A percentile compares a stretch with the other conserved stretches of the same genome.
These are phyloP conservation scores for Colletotrichum camelliae DNA, from an alignment of 2,329 filamentous ascomycete genomes.

Conservation along the genomic window DNA sequence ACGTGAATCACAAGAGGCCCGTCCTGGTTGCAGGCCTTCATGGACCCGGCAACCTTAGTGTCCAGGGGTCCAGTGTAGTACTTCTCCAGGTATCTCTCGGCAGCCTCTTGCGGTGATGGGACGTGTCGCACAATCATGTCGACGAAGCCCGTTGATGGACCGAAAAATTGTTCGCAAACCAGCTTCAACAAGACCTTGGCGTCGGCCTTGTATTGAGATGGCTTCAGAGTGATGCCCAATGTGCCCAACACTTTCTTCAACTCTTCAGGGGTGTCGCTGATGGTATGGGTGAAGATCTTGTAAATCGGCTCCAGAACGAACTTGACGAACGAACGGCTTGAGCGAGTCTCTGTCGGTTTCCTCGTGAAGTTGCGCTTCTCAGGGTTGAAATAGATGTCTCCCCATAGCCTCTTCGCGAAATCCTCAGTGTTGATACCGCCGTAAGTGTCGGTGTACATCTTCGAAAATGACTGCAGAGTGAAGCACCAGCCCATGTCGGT, in stretches of 20 bases:
- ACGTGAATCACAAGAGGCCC: constrained; percentile 91
- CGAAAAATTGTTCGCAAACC: constrained; percentile 96
- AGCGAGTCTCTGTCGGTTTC: constrained; percentile 80
- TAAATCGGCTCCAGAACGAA: constrained; percentile 97
- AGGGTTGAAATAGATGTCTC: constrained; percentile 96
- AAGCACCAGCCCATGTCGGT: constrained; percentile 97
- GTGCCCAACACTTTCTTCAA: constrained; percentile 79
- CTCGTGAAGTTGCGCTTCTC: constrained; percentile 88
- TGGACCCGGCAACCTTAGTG: constrained; percentile 78
- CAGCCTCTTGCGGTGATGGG: constrained; percentile 83
- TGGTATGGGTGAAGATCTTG: constrained; percentile 94
- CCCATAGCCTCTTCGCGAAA: constrained; percentile 88
- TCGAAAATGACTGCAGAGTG: constrained; percentile 90
- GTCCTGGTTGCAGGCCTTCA: constrained; percentile 84
- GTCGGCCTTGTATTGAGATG: constrained; percentile 89
- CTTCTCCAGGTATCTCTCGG: constrained; percentile 76
- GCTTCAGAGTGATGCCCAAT: constrained; percentile 86
- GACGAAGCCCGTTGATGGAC: constrained; percentile 85
- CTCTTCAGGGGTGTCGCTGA: constrained; percentile 87
- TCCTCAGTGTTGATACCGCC: constrained; percentile 81
- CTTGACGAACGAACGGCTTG: constrained; percentile 88
- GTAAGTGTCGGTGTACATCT: constrained; percentile 93
- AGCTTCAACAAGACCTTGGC: constrained; percentile 87
- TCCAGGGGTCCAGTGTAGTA: constrained; percentile 94
- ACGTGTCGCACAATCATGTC: constrained; percentile 94